phyloP scores from a whole-genome alignment of 106 monocot species.

The Phalaenopsis equestris region DNA sequence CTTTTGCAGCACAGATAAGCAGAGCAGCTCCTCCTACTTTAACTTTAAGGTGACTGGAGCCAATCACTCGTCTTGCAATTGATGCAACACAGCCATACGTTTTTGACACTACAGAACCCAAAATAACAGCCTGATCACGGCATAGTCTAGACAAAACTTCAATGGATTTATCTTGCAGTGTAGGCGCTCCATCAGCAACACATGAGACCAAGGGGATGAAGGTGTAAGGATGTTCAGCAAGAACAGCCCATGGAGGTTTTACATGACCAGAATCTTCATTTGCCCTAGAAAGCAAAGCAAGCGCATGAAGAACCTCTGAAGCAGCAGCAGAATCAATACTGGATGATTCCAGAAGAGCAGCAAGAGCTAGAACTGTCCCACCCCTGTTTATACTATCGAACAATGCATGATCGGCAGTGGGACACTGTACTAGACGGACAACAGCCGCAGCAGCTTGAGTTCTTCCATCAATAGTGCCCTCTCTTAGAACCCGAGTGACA shows the following conservation, averaged over 20 bases:
- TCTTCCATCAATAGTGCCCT: constrained; percentile 79
- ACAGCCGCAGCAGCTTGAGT: constrained; percentile 91
- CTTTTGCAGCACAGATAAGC: constrained; percentile 79
- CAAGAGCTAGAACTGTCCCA: constrained; percentile 81
- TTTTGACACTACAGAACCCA: constrained; percentile 45
- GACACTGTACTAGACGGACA: constrained; percentile 68
- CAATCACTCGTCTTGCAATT: constrained; percentile 55
- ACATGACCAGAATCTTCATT: constrained; percentile 30
- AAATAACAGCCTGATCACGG: constrained; percentile 41
- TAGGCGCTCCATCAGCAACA: constrained; percentile 52
- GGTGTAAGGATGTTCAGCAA: constrained; percentile 65
- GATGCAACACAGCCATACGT: constrained; percentile 64
- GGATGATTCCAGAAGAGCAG: constrained; percentile 65
- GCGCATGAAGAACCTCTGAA: constrained; percentile 86
- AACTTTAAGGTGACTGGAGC: constrained; percentile 47
- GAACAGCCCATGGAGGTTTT: constrained; percentile 58
- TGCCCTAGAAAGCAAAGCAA: constrained; percentile 56
- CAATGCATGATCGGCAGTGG: constrained; percentile 32
- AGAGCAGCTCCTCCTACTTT: constrained; percentile 80
- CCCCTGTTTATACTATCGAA: constrained; percentile 60
- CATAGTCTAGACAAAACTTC: constrained; percentile 81
- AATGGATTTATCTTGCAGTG: constrained; percentile 84
- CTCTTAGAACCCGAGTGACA: constrained; percentile 65
- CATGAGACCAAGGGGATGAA: constrained; percentile 67
- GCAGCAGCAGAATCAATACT: constrained; percentile 56